Percentiles rank a stretch among this genome's conserved stretches.
phyloP scores from a whole-genome alignment of 129 eudicot species.

The Apium graveolens region DNA sequence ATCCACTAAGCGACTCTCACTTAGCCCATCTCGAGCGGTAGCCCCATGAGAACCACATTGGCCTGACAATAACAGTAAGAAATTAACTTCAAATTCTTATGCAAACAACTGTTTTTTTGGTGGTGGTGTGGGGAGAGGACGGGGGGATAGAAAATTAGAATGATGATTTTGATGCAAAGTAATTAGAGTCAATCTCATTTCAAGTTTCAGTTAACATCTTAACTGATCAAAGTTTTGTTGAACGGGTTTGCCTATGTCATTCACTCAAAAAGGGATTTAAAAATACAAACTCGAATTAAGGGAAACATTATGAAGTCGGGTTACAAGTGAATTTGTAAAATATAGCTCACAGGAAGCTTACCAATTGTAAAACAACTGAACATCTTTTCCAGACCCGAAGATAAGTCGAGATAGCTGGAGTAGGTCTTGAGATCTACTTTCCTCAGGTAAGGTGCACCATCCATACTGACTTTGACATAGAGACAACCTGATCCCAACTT shows the following conservation, averaged over 20 bases:
- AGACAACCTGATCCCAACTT: conserved; percentile 39
- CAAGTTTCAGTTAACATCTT: not conserved
- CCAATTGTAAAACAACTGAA: conserved; percentile 65
- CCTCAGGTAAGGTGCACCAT: conserved; percentile 79
- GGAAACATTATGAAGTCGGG: not conserved
- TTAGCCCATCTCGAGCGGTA: conserved; percentile 38
- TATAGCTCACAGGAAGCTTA: conserved; percentile 17
- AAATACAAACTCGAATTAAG: not conserved
- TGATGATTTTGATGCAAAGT: not conserved
- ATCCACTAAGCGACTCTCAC: conserved; percentile 44
- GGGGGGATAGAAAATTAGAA: not conserved
- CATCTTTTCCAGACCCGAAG: conserved; percentile 69
- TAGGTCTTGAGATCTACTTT: conserved; percentile 59
- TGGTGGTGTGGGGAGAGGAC: not conserved
- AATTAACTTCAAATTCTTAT: not conserved
- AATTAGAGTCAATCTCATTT: not conserved
- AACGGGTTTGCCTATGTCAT: not conserved
- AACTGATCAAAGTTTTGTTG: not conserved
- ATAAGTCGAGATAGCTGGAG: conserved; percentile 42
- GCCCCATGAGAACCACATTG: conserved; percentile 43
- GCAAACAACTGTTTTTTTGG: not conserved
- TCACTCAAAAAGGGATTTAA: not conserved
- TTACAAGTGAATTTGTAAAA: not conserved
- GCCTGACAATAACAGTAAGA: conserved; percentile 21
- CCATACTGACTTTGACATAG: conserved; percentile 73